phyloP scores from a whole-genome alignment of 2,329 filamentous ascomycete genomes.

The Beauveria bassiana region DNA sequence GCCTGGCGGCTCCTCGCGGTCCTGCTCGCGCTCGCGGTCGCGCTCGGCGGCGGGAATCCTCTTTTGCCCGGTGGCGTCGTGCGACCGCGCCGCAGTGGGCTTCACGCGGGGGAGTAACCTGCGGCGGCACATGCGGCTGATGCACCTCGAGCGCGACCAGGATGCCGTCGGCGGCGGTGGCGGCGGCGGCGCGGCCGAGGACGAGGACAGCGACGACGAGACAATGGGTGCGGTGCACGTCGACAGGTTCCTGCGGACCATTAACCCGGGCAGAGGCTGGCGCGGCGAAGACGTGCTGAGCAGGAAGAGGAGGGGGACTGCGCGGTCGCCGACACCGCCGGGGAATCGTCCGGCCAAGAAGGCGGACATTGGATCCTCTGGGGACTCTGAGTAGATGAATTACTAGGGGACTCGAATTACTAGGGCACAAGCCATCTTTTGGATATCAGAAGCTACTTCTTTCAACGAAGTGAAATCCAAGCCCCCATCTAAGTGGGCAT shows the following conservation, averaged over 20 bases:
- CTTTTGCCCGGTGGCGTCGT: conserved; percentile 30
- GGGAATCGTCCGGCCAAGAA: background rate
- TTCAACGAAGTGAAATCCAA: background rate
- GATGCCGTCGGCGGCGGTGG: conserved; percentile 12
- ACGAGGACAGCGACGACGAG: conserved; percentile 39
- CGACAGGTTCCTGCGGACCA: conserved; percentile 57
- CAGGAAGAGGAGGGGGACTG: conserved; percentile 20
- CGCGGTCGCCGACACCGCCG: background rate
- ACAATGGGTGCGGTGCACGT: conserved; percentile 57
- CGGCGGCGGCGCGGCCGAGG: background rate
- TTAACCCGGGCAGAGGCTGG: conserved; percentile 43
- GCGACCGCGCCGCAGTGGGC: conserved; percentile 28
- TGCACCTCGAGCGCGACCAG: conserved; percentile 30
- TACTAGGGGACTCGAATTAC: too few relatives aligned
- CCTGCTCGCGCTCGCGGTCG: conserved; percentile 16
- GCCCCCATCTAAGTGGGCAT: background rate
- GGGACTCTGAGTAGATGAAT: background rate
- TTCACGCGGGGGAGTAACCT: conserved; percentile 31
- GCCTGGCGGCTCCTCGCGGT: conserved; percentile 10
- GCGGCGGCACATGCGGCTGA: conserved; percentile 28
- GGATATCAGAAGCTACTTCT: background rate
- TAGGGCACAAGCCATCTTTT: background rate
- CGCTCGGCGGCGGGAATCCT: conserved; percentile 25
- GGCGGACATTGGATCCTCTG: background rate
- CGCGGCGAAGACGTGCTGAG: conserved; percentile 26